A percentile compares a stretch with the other conserved stretches of the same genome.
phyloP scores from a whole-genome alignment of 2,329 filamentous ascomycete genomes.

The Trichoderma koningiopsis region DNA sequence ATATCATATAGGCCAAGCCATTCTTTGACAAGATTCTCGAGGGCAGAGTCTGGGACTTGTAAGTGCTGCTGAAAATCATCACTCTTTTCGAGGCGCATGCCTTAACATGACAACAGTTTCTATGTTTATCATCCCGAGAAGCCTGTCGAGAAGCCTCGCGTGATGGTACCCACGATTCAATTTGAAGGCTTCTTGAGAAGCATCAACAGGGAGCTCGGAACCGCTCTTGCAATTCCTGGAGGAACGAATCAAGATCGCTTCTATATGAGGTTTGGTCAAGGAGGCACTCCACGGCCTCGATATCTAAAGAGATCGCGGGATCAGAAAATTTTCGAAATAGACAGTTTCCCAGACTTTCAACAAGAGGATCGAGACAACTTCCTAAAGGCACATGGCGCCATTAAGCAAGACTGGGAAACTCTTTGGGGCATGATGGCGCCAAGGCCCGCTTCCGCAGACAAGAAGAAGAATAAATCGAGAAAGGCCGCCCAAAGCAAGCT shows the following conservation, averaged over 20 bases:
- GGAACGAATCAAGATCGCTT: conserved; percentile 58
- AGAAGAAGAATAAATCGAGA: conserved; percentile 49
- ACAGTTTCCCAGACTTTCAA: conserved; percentile 41
- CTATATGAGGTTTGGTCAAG: conserved; percentile 59
- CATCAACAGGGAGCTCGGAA: conserved; percentile 62
- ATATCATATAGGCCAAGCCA: conserved; percentile 40
- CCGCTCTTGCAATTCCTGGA: conserved; percentile 59
- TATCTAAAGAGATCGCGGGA: conserved; percentile 63
- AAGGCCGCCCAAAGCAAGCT: conserved; percentile 54
- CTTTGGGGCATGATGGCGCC: conserved; percentile 32
- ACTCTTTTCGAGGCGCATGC: not conserved
- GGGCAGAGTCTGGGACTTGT: conserved; percentile 74
- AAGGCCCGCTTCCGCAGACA: conserved; percentile 29
- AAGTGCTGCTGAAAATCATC: not conserved
- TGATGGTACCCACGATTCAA: conserved; percentile 70
- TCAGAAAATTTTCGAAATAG: conserved; percentile 39
- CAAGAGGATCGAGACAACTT: conserved; percentile 40
- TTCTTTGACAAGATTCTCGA: conserved; percentile 64
- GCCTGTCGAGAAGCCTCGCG: conserved; percentile 53
- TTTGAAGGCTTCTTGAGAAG: conserved; percentile 64
- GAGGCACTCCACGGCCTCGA: conserved; percentile 64
- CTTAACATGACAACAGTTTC: conserved; percentile 52
- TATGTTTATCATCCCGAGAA: conserved; percentile 61
- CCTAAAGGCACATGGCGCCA: not conserved
- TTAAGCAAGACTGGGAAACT: conserved; percentile 19